phyloP scores from a whole-genome alignment of 202 grass and related monocot genomes.

The Thinopyrum obtusiflorum region DNA sequence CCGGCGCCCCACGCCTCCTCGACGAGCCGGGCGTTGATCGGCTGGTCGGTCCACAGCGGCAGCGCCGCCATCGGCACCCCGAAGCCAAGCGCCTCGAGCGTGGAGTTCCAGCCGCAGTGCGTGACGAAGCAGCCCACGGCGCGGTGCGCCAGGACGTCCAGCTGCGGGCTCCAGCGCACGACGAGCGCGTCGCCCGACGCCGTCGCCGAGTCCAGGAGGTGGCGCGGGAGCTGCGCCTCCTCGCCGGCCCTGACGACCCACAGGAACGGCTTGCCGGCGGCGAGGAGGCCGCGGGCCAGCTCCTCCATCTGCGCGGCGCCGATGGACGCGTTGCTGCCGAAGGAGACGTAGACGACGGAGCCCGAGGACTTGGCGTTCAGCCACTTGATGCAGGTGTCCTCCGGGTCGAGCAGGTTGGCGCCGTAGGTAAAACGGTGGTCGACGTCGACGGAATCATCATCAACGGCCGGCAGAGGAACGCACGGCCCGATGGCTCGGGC shows the following conservation, averaged over 20 bases:
- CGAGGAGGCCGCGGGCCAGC: constrained; percentile 48
- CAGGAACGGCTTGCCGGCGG: constrained; percentile 51
- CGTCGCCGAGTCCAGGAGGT: too few relatives aligned
- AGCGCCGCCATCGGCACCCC: constrained; percentile 61
- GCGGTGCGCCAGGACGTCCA: constrained; percentile 54
- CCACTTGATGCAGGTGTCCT: constrained; percentile 68
- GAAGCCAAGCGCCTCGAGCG: constrained; percentile 50
- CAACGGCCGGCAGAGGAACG: constrained; percentile 35
- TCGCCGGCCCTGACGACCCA: constrained; percentile 50
- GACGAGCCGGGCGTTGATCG: constrained; percentile 53
- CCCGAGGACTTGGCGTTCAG: constrained; percentile 36
- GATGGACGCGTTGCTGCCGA: constrained; percentile 66
- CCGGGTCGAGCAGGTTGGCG: constrained; percentile 51
- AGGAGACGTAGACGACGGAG: constrained; percentile 65
- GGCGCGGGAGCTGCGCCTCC: too few relatives aligned
- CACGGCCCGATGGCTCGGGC: constrained; percentile 61
- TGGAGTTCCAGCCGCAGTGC: constrained; percentile 82
- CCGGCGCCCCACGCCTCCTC: constrained; percentile 52
- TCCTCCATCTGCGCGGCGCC: constrained; percentile 50
- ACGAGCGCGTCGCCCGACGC: not conserved
- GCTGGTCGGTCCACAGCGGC: constrained; percentile 70
- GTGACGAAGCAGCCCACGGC: constrained; percentile 79
- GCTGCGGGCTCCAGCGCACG: constrained; percentile 75
- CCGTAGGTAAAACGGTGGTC: constrained; percentile 32
- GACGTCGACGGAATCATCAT: not conserved